phyloP scores from a whole-genome alignment of 169 alveolate genomes.

The Babesia ovis region DNA sequence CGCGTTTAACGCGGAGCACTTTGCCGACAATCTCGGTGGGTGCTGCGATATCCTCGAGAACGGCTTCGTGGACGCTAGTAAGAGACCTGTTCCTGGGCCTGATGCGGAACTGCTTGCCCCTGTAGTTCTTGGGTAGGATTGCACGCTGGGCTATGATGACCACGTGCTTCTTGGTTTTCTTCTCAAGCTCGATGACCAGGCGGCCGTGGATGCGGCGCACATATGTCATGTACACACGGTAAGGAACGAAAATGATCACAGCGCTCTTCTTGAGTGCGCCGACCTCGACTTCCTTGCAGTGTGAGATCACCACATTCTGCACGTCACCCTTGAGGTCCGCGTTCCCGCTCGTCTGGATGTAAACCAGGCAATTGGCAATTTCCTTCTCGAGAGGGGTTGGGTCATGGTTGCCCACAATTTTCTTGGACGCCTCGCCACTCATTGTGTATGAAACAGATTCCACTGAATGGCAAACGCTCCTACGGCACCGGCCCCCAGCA shows the following conservation, averaged over 20 bases:
- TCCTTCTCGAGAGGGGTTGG: constrained; percentile 81
- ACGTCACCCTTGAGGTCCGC: constrained; percentile 84
- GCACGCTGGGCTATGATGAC: constrained; percentile 89
- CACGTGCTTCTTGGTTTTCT: constrained; percentile 91
- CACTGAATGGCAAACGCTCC: neutral
- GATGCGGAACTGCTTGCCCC: constrained; percentile 83
- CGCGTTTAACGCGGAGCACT: constrained; percentile 89
- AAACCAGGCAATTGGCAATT: constrained; percentile 82
- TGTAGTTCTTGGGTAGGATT: constrained; percentile 85
- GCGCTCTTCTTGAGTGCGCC: constrained; percentile 86
- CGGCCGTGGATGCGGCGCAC: constrained; percentile 88
- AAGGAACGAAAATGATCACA: constrained; percentile 85
- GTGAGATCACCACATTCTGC: constrained; percentile 78
- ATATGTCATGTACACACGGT: constrained; percentile 80
- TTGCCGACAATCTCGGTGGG: constrained; percentile 93
- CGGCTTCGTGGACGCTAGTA: constrained; percentile 94
- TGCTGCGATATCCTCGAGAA: constrained; percentile 93
- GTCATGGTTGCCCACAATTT: constrained; percentile 52
- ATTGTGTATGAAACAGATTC: constrained; percentile 38
- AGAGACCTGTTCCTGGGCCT: constrained; percentile 95
- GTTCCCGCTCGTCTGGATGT: constrained; percentile 82
- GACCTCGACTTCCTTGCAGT: constrained; percentile 82
- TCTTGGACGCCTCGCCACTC: constrained; percentile 38
- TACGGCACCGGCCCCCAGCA: constrained; percentile 32
- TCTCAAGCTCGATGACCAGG: constrained; percentile 90